Base-by-base conservation (phyloP, 495 filamentous ascomycete species). In the Immersiella caudata region DNA sequence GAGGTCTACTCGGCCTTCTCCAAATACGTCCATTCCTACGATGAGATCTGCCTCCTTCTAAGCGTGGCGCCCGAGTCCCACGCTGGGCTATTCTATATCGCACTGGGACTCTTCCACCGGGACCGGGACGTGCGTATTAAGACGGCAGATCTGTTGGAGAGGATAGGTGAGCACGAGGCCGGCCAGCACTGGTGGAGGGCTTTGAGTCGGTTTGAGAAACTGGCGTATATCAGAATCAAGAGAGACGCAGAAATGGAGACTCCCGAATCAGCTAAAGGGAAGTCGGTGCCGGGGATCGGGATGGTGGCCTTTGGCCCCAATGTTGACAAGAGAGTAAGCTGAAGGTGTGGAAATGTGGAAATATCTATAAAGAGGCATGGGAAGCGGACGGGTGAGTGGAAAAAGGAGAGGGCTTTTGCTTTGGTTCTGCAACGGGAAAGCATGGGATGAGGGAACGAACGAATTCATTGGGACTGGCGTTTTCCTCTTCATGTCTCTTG, bases 21-120 rank as follows among this genome's bases (percentile, higher is more conserved):
- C 9, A 87, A 90, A 56, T 85, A 89, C 35, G 89, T 96, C 18
- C 86, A 88, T 70, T 89, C 89, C 52, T 96, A 97, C 77, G 91
- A 92, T 68, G 92, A 93, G 63, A 93, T 97, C 64, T 93, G 91
- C 73, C 89, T 97, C 71, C 83, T 97, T n/a, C 83, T 97, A 25
- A 90, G 87, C 18, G 90, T 94, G 26, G 88, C 93, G 3, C 93
- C 93, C 8, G 93, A 96, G 80, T 91, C 87, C 54, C 91, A 94
- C 68, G 91, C 90, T 0, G 95, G 95, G 0, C 83, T 99, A 22
- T 98, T 98, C 79, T 97, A 97, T 70, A 78, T 99, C 35, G 90
- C 89, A 49, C 86, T 98, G 65, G 95, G 95, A 3, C 83, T 99
- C n/a, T 97, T 97, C 75, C 95, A 99, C 81, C 92, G 92, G 46